Percentiles rank a stretch among this genome's conserved stretches.
Conservation (phyloP, 2,329 filamentous ascomycete species). For the Chaetomium olivaceum region DNA sequence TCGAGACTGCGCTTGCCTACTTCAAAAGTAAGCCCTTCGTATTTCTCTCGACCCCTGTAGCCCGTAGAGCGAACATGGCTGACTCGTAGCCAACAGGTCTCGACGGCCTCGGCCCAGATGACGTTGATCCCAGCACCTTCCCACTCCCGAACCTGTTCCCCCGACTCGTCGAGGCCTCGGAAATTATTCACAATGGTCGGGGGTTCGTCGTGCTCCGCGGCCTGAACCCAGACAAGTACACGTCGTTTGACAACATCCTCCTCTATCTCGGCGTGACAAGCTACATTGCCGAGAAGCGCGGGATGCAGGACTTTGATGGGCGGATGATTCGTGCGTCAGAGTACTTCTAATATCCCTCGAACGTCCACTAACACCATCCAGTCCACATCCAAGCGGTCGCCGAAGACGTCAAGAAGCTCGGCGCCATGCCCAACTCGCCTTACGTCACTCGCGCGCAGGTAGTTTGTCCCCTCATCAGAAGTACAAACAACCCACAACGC, state of each 20-base stretch:
- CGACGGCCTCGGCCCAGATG: slow-evolving; percentile 23
- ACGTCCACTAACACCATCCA: slow-evolving; percentile 3
- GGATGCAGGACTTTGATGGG: slow-evolving; percentile 37
- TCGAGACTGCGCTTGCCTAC: slow-evolving; percentile 28
- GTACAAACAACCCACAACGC: neutral
- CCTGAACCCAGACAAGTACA: slow-evolving; percentile 44
- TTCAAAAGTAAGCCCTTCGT: slow-evolving; percentile 28
- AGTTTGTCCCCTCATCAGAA: neutral
- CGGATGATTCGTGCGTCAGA: slow-evolving; percentile 31
- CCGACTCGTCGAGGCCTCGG: slow-evolving; percentile 24
- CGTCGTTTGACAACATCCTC: slow-evolving; percentile 45
- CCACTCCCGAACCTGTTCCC: slow-evolving; percentile 29
- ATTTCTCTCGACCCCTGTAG: neutral
- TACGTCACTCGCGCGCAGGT: slow-evolving; percentile 31
- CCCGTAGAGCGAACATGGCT: neutral
- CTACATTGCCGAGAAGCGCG: slow-evolving; percentile 46
- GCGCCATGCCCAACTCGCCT: slow-evolving; percentile 22
- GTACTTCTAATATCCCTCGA: neutral
- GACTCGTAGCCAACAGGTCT: slow-evolving; percentile 5
- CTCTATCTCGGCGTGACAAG: slow-evolving; percentile 50
- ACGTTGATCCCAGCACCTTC: slow-evolving; percentile 29
- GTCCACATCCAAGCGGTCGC: slow-evolving; percentile 31
- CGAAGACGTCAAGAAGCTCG: slow-evolving; percentile 2
- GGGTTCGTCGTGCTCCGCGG: slow-evolving; percentile 50
- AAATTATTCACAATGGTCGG: slow-evolving; percentile 30